Evolutionary conservation across 345 rosid genomes (phyloP).

Genomic region (Eucalyptus camaldulensis): DNA sequence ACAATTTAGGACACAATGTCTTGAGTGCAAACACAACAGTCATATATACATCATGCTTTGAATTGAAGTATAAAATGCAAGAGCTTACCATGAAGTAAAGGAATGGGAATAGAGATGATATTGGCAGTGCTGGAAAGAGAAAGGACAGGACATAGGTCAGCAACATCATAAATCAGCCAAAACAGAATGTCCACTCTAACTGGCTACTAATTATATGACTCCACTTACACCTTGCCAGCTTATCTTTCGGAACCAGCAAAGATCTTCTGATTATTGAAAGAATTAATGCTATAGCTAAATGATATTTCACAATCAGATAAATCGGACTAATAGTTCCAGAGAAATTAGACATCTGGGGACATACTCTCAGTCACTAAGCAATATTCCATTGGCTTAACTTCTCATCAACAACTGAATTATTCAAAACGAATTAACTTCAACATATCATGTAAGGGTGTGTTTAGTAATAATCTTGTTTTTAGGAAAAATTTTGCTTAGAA

Average conservation of each 20-base stretch:
- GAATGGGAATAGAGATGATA: slow-evolving; percentile 83
- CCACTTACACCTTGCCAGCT: background rate
- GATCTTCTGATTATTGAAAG: background rate
- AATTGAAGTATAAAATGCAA: background rate
- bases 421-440: background rate
- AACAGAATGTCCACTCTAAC: background rate
- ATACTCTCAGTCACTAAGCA: background rate
- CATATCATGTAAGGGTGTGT: accelerated
- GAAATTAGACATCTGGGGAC: background rate
- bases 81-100: slow-evolving; percentile 83
- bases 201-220: background rate
- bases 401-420: background rate
- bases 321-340: background rate
- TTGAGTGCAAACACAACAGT: background rate
- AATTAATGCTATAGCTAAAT: background rate
- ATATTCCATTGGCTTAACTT: background rate
- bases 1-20: background rate
- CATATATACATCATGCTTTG: background rate
- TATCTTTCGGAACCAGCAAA: background rate
- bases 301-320: background rate
- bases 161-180: background rate
- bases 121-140: slow-evolving; percentile 69
- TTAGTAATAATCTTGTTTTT: no score
- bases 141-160: background rate
- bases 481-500: no score